Conservation (phyloP, 179 eudicot species). For the Silene coronaria region DNA sequence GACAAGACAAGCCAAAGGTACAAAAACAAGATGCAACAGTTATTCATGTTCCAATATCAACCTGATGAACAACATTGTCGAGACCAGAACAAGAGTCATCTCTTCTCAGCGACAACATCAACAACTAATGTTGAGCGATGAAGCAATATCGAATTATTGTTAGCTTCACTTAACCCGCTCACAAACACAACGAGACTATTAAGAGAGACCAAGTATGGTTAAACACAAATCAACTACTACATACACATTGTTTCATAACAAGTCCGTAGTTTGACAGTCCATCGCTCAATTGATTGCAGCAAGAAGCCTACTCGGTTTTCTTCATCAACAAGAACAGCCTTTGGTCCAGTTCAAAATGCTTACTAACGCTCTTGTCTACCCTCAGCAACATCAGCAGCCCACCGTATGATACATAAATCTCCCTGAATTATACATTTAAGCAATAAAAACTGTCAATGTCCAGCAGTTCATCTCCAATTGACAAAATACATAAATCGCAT, state of each 20-base stretch:
- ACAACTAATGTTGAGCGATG: no score
- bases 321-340: conserved; percentile 76
- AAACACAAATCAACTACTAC: not conserved
- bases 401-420: conserved; percentile 69
- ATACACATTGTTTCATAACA: conserved; percentile 1
- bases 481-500: conserved; percentile 2
- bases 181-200: no score
- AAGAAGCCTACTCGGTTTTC: conserved; percentile 42
- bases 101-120: no score
- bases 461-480: not conserved
- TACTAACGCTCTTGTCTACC: conserved; percentile 61
- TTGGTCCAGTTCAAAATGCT: conserved; percentile 78
- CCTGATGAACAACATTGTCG: no score
- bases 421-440: conserved; percentile 38
- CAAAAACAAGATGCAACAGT: no score
- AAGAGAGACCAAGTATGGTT: not conserved
- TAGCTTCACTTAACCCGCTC: no score
- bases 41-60: no score
- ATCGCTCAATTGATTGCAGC: not conserved
- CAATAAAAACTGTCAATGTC: conserved; percentile 10
- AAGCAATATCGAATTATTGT: no score
- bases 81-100: no score
- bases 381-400: conserved; percentile 87
- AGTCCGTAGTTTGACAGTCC: not conserved
- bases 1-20: no score